Percentiles rank a stretch among this genome's conserved stretches.
phyloP scores from a whole-genome alignment of 148 eudicot species.

The Vaccinium myrtillus region DNA sequence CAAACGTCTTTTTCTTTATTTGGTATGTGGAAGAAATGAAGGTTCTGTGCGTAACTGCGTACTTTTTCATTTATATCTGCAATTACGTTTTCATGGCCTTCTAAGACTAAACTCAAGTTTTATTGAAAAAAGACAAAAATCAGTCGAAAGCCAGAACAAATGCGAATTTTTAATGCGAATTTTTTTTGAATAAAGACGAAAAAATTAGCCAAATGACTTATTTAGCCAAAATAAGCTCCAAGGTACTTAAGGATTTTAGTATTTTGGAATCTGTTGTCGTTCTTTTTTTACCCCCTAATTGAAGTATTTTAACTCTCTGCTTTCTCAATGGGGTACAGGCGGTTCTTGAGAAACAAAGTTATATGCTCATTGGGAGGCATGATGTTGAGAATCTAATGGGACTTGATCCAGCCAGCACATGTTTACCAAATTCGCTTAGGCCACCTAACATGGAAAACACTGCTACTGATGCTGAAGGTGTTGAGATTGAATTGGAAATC shows the following conservation, averaged over 20 bases:
- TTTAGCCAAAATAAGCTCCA: too few species aligned
- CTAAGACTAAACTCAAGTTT: neutral
- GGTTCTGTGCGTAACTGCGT: neutral
- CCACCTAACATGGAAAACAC: conserved; percentile 32
- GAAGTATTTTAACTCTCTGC: neutral
- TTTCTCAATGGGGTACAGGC: conserved; percentile 50
- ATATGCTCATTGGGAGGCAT: conserved; percentile 98
- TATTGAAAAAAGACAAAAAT: too few species aligned
- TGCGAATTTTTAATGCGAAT: too few species aligned
- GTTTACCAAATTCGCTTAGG: conserved; percentile 57
- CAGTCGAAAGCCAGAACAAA: too few species aligned
- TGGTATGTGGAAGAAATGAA: neutral
- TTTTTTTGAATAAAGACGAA: too few species aligned
- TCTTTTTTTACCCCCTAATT: neutral
- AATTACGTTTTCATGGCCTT: neutral
- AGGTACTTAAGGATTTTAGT: neutral
- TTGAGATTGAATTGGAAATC: conserved; percentile 71
- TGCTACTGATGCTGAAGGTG: conserved; percentile 62
- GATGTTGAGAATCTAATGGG: conserved; percentile 89
- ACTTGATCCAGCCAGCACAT: conserved; percentile 84
- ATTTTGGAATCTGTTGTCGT: conserved; percentile 12
- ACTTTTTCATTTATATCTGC: neutral
- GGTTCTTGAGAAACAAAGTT: conserved; percentile 97
- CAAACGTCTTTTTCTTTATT: neutral
- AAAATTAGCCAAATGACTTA: too few species aligned